Evolutionary conservation across 2,329 filamentous ascomycete genomes (phyloP).

Genomic region (Alternaria sp.): DNA sequence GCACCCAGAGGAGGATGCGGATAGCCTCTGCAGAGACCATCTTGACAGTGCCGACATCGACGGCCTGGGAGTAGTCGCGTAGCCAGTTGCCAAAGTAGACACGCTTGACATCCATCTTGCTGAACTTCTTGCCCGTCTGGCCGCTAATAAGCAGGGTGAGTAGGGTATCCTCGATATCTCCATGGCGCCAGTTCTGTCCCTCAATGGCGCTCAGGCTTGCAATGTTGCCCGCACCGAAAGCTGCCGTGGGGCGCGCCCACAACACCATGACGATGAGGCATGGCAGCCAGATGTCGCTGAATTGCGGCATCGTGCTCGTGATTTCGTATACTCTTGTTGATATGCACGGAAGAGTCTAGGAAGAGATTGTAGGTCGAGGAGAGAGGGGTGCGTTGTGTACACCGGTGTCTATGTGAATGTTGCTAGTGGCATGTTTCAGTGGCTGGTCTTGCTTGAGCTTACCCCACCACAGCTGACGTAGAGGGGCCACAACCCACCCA

Average conservation of each 20-base stretch:
- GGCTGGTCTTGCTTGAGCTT: not conserved
- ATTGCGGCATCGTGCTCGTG: conserved; percentile 31
- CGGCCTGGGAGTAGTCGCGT: conserved; percentile 89
- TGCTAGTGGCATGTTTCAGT: not conserved
- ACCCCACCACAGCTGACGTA: not conserved
- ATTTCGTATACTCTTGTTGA: conserved; percentile 6
- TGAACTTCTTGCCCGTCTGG: conserved; percentile 78
- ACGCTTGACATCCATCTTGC: conserved; percentile 83
- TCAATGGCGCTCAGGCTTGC: conserved; percentile 80
- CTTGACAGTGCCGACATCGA: conserved; percentile 92
- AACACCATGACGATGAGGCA: conserved; percentile 63
- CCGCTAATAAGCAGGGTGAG: conserved; percentile 73
- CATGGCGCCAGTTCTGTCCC: conserved; percentile 73
- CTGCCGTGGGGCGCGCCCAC: conserved; percentile 71
- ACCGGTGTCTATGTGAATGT: not conserved
- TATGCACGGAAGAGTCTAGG: not conserved
- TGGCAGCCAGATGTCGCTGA: conserved; percentile 48
- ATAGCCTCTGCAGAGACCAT: conserved; percentile 90
- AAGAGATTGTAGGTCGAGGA: not conserved
- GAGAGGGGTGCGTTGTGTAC: not conserved
- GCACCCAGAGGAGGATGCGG: conserved; percentile 83
- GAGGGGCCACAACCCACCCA: not conserved
- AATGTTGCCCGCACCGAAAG: conserved; percentile 90
- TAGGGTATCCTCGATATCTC: conserved; percentile 89
- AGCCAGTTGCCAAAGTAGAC: conserved; percentile 98